Evolutionary conservation across 192 early-diverging fungal species (phyloP), one percentile per base, ranked within the genome.

Genomic region (Martensiomyces pterosporus): DNA sequence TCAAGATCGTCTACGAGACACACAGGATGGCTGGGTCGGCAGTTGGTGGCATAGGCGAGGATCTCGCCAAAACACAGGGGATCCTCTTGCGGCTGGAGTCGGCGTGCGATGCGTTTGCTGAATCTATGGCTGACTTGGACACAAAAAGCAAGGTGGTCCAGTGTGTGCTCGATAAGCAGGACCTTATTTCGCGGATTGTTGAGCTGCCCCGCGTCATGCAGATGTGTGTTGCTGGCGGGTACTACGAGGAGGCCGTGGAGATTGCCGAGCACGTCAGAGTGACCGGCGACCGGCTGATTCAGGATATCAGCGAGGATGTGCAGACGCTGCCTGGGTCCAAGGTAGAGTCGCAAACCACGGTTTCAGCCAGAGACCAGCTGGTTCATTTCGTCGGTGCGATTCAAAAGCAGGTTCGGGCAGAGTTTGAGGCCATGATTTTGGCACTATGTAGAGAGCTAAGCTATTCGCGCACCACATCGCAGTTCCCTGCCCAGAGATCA

Each of bases 181-280:
- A 72, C 35, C 39, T 72, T 10, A 53, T 72, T 21, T 42, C 61
- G 23, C 68, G 68, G 19, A 55, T 72, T 24, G 57, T 72, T 1
- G 68, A 72, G 56, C 68, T 72, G 38, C 68, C 68, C 5, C 68
- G 68, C 0, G 68, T 72, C 17, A 72, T 72, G 68, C 68, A 63
- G 27, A 72, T 72, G 68, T 72, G 68, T 29, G 61, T 72, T 3
- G 68, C 68, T 9, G 68, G 68, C 24, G 68, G 68, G 8, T 72
- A 56, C 49, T 72, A 64, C 38, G 61, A 72, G 26, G 68, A 72
- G 43, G 68, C 68, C 0, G 68, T 72, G 4, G 68, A 72, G 44
- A 64, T 72, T 29, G 56, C 68, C 3, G 61, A 72, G 50, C 68
- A 72, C 19, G 68, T 72, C 25, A 51, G 60, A n/a, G 21, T 44